phyloP scores from a whole-genome alignment of 192 early-diverging fungal genomes.

The Irineochytrium annulatum region DNA sequence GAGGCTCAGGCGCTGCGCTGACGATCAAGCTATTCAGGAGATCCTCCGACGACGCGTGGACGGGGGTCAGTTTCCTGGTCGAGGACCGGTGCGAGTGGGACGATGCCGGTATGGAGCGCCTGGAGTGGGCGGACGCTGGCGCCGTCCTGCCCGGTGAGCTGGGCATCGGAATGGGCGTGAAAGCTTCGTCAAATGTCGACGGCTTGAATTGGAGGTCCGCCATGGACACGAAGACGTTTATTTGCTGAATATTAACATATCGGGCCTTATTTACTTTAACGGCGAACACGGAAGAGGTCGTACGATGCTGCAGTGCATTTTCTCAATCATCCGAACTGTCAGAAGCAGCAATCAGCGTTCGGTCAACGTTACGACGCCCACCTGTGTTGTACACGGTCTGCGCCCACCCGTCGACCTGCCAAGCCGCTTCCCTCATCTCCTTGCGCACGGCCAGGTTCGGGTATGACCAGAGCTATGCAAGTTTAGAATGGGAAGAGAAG shows the following conservation, averaged over 20 bases:
- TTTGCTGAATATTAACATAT: conserved; percentile 28
- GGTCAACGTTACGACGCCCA: conserved; percentile 22
- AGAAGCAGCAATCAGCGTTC: background rate
- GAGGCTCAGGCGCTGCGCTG: too few species aligned
- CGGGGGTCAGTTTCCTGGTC: too few species aligned
- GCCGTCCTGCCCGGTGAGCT: too few species aligned
- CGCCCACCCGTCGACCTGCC: conserved; percentile 92
- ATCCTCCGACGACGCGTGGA: too few species aligned
- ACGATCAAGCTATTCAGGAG: too few species aligned
- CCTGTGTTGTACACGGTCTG: conserved; percentile 87
- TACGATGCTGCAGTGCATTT: conserved; percentile 78
- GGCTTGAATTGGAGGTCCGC: too few species aligned
- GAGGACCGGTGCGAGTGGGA: too few species aligned
- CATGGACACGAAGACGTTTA: too few species aligned
- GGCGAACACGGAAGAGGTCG: conserved; percentile 73
- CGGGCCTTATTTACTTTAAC: conserved; percentile 52
- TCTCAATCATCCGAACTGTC: conserved; percentile 71
- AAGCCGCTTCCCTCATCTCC: conserved; percentile 82
- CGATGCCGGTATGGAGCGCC: too few species aligned
- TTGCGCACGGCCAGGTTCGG: conserved; percentile 87
- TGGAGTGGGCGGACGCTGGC: too few species aligned
- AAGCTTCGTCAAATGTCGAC: too few species aligned
- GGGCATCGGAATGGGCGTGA: too few species aligned
- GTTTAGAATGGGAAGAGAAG: conserved; percentile 2
- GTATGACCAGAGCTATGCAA: conserved; percentile 72